These are phyloP conservation scores for Zygosaccharomyces bisporus DNA, from an alignment of 805 yeast genomes.

Conservation along the genomic window DNA sequence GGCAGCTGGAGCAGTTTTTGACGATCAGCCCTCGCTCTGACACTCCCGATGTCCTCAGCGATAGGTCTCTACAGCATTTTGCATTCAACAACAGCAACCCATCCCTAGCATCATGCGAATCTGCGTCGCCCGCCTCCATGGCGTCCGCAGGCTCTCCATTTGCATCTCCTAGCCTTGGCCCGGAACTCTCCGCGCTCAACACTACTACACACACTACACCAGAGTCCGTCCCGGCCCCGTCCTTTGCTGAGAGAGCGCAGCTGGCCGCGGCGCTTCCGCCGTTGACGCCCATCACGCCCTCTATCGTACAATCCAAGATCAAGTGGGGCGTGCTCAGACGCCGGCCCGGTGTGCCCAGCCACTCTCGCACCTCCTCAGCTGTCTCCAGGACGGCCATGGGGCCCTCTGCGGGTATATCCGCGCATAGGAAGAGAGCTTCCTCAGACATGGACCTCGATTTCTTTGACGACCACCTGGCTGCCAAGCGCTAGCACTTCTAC, in stretches of 20 bases:
- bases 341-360: conserved; percentile 4
- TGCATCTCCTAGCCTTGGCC: conserved; percentile 21
- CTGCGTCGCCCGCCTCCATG: conserved; percentile 22
- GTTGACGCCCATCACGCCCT: conserved; percentile 27
- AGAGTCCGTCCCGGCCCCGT: conserved; percentile 16
- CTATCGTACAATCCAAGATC: conserved; percentile 16
- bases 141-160: conserved; percentile 24
- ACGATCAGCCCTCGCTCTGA: conserved; percentile 2
- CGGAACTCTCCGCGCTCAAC: conserved; percentile 7
- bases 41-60: conserved; percentile 9
- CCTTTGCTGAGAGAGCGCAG: conserved; percentile 15
- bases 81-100: conserved; percentile 2
- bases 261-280: conserved; percentile 13
- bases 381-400: conserved; percentile 1
- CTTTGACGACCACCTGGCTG: conserved; percentile 19
- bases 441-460: conserved; percentile 29
- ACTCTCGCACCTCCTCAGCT: conserved; percentile 7
- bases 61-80: conserved; percentile 9
- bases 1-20: conserved; percentile 19
- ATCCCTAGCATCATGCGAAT: conserved; percentile 16
- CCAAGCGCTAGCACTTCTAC: conserved; percentile 20
- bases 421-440: conserved; percentile 28
- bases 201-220: conserved; percentile 15
- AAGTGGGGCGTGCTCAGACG: conserved; percentile 11
- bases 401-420: conserved; percentile 5